Conservation (phyloP, 345 rosid species). For the Brassica napus region DNA sequence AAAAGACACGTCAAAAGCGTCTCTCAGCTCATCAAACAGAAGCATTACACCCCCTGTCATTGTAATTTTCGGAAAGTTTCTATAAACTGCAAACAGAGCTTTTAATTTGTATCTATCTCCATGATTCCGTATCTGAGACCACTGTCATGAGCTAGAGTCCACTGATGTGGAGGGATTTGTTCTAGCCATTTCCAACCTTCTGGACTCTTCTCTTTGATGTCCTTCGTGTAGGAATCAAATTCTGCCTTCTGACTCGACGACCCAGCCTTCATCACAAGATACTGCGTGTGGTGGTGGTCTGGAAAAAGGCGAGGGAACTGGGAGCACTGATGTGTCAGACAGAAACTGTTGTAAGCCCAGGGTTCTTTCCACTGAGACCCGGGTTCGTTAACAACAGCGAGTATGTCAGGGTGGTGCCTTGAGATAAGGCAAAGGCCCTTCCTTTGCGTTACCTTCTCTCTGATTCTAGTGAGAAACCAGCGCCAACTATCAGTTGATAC, state of each 20-base stretch:
- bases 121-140: constrained; percentile 18
- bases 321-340: neutral
- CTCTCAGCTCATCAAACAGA: constrained; percentile 10
- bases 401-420: constrained; percentile 20
- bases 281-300: neutral
- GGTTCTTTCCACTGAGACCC: constrained; percentile 21
- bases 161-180: neutral
- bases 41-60: neutral
- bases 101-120: neutral
- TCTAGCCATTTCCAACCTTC: constrained; percentile 19
- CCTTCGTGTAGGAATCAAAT: neutral
- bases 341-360: constrained; percentile 8
- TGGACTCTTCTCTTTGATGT: neutral
- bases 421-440: constrained; percentile 9
- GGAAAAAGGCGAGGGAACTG: neutral
- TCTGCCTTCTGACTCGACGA: neutral
- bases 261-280: constrained; percentile 2
- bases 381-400: neutral
- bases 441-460: constrained; percentile 30
- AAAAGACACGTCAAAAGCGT: neutral
- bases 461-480: constrained; percentile 15
- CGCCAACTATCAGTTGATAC: neutral
- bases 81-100: neutral
- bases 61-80: neutral
- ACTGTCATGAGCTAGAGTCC: constrained; percentile 25